phyloP scores from a whole-genome alignment of 495 filamentous ascomycete species.

The Penicillium diatomitis region DNA sequence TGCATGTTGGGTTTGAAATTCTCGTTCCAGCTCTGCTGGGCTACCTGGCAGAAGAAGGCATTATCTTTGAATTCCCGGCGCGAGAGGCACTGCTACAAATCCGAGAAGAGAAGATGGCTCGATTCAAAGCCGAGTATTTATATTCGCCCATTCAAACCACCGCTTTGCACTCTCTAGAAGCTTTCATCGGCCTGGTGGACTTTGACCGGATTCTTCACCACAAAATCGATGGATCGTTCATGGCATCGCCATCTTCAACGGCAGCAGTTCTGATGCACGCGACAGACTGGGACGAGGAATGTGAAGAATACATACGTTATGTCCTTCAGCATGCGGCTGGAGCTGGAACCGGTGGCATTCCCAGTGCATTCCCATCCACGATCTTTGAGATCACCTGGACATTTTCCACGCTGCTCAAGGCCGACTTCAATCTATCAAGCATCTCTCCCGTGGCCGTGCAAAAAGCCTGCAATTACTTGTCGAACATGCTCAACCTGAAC shows the following conservation, averaged over 20 bases:
- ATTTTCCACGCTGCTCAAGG: slow-evolving; percentile 2
- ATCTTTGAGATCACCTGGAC: slow-evolving; percentile 34
- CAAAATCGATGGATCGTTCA: slow-evolving; percentile 31
- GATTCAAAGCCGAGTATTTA: slow-evolving; percentile 17
- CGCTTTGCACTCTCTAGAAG: slow-evolving; percentile 38
- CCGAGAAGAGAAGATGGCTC: slow-evolving; percentile 15
- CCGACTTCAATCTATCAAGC: background rate
- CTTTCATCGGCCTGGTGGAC: slow-evolving; percentile 34
- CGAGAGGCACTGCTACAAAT: background rate
- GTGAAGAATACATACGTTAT: slow-evolving; percentile 23
- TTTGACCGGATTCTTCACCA: slow-evolving; percentile 38
- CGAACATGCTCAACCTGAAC: background rate
- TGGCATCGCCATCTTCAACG: slow-evolving; percentile 42
- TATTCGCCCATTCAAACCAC: slow-evolving; percentile 22
- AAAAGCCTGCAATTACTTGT: background rate
- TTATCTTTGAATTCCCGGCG: background rate
- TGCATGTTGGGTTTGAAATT: background rate
- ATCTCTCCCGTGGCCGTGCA: background rate
- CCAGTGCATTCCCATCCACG: slow-evolving; percentile 18
- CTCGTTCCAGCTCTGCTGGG: background rate
- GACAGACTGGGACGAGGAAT: slow-evolving; percentile 29
- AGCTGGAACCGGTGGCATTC: slow-evolving; percentile 22
- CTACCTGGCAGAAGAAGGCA: background rate
- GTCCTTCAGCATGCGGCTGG: slow-evolving; percentile 19
- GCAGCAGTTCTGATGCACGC: slow-evolving; percentile 36